Conservation (phyloP, 805 yeast species). For the Grigorovia transvaalensis region DNA sequence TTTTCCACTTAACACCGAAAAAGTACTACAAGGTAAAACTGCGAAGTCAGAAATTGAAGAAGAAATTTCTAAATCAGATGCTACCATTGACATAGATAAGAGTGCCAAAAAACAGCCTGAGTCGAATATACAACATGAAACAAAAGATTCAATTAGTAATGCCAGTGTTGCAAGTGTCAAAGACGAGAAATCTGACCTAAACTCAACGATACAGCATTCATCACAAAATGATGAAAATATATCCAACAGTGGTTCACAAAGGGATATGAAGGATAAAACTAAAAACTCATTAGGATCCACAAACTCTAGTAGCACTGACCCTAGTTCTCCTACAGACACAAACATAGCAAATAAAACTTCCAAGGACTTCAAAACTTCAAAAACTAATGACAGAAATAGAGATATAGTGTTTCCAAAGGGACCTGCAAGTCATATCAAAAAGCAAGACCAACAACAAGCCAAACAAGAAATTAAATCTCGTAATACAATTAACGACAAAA, state of each 20-base stretch:
- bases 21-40: conserved; percentile 7
- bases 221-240: not conserved
- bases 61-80: not conserved
- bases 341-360: not conserved
- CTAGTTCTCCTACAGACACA: not conserved
- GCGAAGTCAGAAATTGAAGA: conserved; percentile 2
- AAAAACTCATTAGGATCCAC: not conserved
- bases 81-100: not conserved
- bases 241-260: no score
- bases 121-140: not conserved
- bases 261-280: not conserved
- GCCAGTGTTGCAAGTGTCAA: no score
- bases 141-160: not conserved
- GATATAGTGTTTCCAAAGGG: not conserved
- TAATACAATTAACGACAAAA: not conserved
- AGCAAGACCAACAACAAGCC: not conserved
- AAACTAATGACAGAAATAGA: conserved; percentile 6
- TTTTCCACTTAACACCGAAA: not conserved
- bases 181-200: not conserved
- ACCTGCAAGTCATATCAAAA: not conserved
- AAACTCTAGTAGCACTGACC: not conserved
- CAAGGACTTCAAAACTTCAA: conserved; percentile 4
- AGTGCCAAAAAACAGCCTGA: not conserved
- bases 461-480: not conserved
- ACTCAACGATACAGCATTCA: no score